Base-by-base conservation (phyloP, 345 rosid genomes). In the Salix viminalis region DNA sequence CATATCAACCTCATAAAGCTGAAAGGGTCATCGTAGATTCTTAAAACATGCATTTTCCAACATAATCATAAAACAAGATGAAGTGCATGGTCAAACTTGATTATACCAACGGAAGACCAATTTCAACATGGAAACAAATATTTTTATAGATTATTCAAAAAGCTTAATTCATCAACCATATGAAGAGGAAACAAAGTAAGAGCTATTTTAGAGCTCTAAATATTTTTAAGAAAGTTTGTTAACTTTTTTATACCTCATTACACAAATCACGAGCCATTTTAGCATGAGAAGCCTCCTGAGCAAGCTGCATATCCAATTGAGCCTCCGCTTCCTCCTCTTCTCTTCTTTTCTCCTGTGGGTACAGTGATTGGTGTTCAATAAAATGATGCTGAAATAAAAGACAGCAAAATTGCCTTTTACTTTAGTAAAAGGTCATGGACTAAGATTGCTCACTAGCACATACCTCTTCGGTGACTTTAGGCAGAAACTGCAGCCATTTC, bases 391-490 rank as follows among this genome's bases (percentile, higher is more conserved):
- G 14, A 24, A 72, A 77, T 21, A 71, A 36, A 34, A 24, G 30
- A 26, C 67, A 76, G 68, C 65, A 67, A 21, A 13, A 58, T 39
- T 60, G 36, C 9, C 6, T 19, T 14, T 36, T 34, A 21, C 21
- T 10, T 44, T 16, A 61, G 48, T 7, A 76, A 70, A 54, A 41
- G 52, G 73, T 28, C 58, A 77, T 24, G 26, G 39, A 41, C 67
- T 41, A 19, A 39, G 58, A 62, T 26, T 62, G 41, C 74, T 44
- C 6, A 26, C 36, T 1, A 21, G 28, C 76, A 39, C 18, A 71
- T 83, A 92, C 97, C 98, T 91, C 98, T 89, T 96, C 96, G 4
- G 82, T 85, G 72, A 96, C 97, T 84, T 90, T 93, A 21, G 98
- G 94, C 64, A 91, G 84, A 80, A 96, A 82, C 65, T 72, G 88